Evolutionary conservation across 352 stramenopile species (phyloP).

Genomic region (Lagenidium sp.): DNA sequence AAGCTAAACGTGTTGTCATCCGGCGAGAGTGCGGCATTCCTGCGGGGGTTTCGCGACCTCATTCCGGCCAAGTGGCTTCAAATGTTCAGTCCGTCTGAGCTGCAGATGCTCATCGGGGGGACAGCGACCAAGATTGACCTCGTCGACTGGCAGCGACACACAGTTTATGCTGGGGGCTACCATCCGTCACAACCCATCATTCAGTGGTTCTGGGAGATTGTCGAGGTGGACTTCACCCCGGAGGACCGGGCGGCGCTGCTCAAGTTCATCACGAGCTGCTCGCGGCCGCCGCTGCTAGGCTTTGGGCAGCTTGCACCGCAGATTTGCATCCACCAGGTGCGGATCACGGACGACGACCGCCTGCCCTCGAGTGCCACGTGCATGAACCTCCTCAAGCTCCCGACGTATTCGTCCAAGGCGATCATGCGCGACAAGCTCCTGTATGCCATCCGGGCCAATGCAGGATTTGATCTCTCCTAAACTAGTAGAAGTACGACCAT

Average conservation of each 20-base stretch:
- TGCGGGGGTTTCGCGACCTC: constrained; percentile 65
- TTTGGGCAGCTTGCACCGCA: constrained; percentile 91
- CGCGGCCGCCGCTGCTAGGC: constrained; percentile 89
- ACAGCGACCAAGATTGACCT: constrained; percentile 92
- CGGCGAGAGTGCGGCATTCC: constrained; percentile 44
- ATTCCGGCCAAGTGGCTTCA: constrained; percentile 71
- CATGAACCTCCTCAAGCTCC: constrained; percentile 97
- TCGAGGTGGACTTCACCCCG: constrained; percentile 54
- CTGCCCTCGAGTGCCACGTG: constrained; percentile 89
- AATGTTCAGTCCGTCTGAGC: constrained; percentile 85
- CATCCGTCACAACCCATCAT: constrained; percentile 71
- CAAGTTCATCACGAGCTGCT: constrained; percentile 94
- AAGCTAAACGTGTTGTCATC: constrained; percentile 90
- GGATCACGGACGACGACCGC: constrained; percentile 56
- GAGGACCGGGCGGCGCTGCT: constrained; percentile 89
- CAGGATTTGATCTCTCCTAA: constrained; percentile 97
- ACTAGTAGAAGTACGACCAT: too few relatives aligned
- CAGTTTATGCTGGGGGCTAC: constrained; percentile 92
- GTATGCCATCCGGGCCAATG: constrained; percentile 92
- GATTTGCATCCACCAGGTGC: constrained; percentile 92
- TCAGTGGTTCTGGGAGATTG: constrained; percentile 77
- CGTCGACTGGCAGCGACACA: constrained; percentile 91
- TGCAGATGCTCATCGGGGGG: constrained; percentile 92
- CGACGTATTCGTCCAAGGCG: constrained; percentile 93
- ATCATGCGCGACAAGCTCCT: constrained; percentile 93